Evolutionary conservation across 2,329 filamentous ascomycete species (phyloP).

Genomic region (Knoxdaviesia proteae): DNA sequence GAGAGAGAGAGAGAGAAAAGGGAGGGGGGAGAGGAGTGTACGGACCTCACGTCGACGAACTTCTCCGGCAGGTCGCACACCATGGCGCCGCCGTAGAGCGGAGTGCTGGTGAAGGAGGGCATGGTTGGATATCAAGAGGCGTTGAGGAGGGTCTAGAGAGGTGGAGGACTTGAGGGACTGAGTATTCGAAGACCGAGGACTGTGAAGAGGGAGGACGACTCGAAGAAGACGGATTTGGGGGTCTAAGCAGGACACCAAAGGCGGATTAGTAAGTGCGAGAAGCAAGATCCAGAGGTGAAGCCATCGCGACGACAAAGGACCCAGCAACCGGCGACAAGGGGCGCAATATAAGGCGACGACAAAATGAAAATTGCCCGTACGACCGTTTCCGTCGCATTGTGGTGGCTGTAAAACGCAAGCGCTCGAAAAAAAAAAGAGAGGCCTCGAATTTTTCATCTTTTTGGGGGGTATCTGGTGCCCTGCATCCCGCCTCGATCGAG

Average conservation of each 20-base stretch:
- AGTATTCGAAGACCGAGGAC: neutral
- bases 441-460: too few species aligned
- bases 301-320: too few species aligned
- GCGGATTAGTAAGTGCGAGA: neutral
- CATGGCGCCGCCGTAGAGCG: constrained; percentile 55
- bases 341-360: too few species aligned
- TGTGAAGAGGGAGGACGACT: too few species aligned
- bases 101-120: constrained; percentile 33
- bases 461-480: too few species aligned
- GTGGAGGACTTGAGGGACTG: neutral
- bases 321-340: too few species aligned
- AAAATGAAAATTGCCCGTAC: too few species aligned
- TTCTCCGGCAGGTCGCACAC: constrained; percentile 43
- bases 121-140: constrained; percentile 12
- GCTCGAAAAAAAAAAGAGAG: too few species aligned
- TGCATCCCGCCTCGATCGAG: too few species aligned
- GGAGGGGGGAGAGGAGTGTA: neutral
- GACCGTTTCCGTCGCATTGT: too few species aligned
- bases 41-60: constrained; percentile 55
- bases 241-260: neutral
- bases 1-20: constrained; percentile 1
- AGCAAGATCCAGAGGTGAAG: too few species aligned
- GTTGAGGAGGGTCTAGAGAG: neutral
- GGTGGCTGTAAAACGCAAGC: too few species aligned
- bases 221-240: neutral